phyloP scores from a whole-genome alignment of 768 basidiomycete genomes.

The Leccinum pellstonianum region DNA sequence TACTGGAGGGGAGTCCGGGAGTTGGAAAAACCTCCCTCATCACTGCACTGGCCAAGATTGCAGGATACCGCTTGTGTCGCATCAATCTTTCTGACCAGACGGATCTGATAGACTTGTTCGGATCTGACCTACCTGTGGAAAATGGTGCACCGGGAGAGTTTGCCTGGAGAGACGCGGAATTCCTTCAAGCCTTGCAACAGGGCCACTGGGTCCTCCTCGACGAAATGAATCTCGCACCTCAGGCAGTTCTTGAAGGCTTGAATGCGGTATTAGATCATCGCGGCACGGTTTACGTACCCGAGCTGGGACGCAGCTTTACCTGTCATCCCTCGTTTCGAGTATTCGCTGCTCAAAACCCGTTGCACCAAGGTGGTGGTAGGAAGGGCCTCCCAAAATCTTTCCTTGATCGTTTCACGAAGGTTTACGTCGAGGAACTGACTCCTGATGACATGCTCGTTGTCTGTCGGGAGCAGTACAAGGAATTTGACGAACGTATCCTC shows the following conservation, averaged over 20 bases:
- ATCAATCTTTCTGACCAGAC: conserved; percentile 99
- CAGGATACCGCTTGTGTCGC: conserved; percentile 78
- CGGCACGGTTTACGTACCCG: conserved; percentile 92
- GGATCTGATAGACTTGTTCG: conserved; percentile 93
- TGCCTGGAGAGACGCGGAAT: conserved; percentile 96
- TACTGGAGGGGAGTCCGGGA: conserved; percentile 96
- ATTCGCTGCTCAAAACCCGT: conserved; percentile 96
- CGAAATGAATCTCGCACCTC: conserved; percentile 98
- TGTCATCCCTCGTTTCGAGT: conserved; percentile 94
- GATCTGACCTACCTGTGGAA: conserved; percentile 93
- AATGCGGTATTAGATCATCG: conserved; percentile 96
- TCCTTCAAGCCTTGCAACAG: conserved; percentile 88
- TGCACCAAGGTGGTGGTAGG: conserved; percentile 93
- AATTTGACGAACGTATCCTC: conserved; percentile 51
- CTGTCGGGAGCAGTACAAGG: conserved; percentile 71
- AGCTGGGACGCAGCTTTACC: conserved; percentile 83
- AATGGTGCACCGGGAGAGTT: conserved; percentile 91
- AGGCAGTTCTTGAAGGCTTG: conserved; percentile 93
- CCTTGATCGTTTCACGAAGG: conserved; percentile 97
- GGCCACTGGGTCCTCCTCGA: conserved; percentile 98
- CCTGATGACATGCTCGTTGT: conserved; percentile 75
- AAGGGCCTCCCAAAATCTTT: conserved; percentile 98
- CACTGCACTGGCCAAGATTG: conserved; percentile 76
- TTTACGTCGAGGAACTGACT: conserved; percentile 85
- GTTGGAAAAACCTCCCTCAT: conserved; percentile 97